These are phyloP conservation scores for Epichloe sibirici DNA, from an alignment of 2,329 filamentous ascomycete genomes.

Conservation along the genomic window DNA sequence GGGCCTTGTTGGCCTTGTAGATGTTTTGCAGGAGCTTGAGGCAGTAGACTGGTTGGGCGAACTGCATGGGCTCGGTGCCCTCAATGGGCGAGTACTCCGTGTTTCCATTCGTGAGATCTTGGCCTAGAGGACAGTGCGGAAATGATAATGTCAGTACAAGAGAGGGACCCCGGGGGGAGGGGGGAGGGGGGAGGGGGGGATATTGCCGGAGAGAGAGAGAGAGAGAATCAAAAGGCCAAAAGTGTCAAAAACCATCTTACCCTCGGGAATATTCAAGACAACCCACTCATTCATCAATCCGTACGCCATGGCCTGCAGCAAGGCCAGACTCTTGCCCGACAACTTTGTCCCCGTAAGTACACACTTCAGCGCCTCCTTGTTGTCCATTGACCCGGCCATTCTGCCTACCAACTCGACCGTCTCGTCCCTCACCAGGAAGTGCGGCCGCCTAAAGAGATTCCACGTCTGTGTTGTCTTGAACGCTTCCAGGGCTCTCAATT, in stretches of 20 bases:
- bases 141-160: neutral
- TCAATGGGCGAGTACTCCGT: conserved; percentile 68
- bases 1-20: conserved; percentile 53
- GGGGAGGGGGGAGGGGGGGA: neutral
- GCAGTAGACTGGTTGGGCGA: conserved; percentile 68
- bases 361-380: conserved; percentile 45
- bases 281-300: conserved; percentile 77
- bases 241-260: conserved; percentile 34
- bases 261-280: conserved; percentile 80
- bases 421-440: conserved; percentile 65
- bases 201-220: neutral
- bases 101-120: conserved; percentile 68
- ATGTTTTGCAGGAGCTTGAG: conserved; percentile 64
- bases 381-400: conserved; percentile 42
- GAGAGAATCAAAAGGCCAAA: neutral
- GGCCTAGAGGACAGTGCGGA: conserved; percentile 29
- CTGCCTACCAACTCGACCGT: conserved; percentile 57
- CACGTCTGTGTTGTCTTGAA: conserved; percentile 88
- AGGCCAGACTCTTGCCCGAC: conserved; percentile 75
- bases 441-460: conserved; percentile 73
- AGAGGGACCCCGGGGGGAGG: too few species aligned
- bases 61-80: conserved; percentile 45
- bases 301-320: conserved; percentile 74
- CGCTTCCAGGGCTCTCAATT: conserved; percentile 69
- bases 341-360: conserved; percentile 63